phyloP scores from a whole-genome alignment of 352 stramenopile species.

The Pseudoperonospora humuli region DNA sequence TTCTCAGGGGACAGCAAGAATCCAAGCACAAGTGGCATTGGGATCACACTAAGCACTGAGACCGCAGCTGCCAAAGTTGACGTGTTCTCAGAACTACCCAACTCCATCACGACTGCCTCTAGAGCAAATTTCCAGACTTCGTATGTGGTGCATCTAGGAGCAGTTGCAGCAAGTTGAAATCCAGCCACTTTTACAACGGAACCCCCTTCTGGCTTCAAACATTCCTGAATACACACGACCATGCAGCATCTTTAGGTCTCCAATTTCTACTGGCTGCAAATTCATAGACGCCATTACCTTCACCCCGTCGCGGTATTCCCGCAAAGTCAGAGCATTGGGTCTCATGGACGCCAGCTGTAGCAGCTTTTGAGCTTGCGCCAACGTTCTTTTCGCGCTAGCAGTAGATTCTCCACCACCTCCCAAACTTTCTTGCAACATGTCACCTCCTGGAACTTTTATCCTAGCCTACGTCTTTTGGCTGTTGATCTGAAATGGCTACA shows the following conservation, averaged over 20 bases:
- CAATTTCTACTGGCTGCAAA: background rate
- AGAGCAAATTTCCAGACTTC: constrained; percentile 61
- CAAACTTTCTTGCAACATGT: constrained; percentile 46
- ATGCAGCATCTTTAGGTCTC: constrained; percentile 5
- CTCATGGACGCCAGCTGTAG: constrained; percentile 43
- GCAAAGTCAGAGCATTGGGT: constrained; percentile 45
- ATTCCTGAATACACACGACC: constrained; percentile 32
- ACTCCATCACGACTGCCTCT: constrained; percentile 49
- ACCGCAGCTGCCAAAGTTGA: constrained; percentile 38
- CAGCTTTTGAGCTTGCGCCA: constrained; percentile 56
- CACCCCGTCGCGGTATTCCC: constrained; percentile 52
- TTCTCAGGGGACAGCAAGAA: constrained; percentile 62
- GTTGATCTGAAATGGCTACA: too few relatives aligned
- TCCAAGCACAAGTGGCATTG: constrained; percentile 44
- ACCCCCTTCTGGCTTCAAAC: constrained; percentile 54
- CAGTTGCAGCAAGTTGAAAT: constrained; percentile 52
- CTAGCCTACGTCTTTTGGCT: background rate
- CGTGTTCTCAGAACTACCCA: constrained; percentile 61
- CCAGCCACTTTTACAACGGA: constrained; percentile 54
- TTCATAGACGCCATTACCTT: constrained; percentile 32
- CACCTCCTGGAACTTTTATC: too few relatives aligned
- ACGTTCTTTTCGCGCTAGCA: constrained; percentile 38
- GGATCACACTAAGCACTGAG: constrained; percentile 50
- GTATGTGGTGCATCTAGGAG: constrained; percentile 46
- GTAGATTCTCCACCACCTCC: constrained; percentile 32